A percentile compares a stretch with the other conserved stretches of the same genome.
These are phyloP conservation scores for Hyaloscypha bicolor DNA, from an alignment of 495 filamentous ascomycete genomes.

Conservation along the genomic window DNA sequence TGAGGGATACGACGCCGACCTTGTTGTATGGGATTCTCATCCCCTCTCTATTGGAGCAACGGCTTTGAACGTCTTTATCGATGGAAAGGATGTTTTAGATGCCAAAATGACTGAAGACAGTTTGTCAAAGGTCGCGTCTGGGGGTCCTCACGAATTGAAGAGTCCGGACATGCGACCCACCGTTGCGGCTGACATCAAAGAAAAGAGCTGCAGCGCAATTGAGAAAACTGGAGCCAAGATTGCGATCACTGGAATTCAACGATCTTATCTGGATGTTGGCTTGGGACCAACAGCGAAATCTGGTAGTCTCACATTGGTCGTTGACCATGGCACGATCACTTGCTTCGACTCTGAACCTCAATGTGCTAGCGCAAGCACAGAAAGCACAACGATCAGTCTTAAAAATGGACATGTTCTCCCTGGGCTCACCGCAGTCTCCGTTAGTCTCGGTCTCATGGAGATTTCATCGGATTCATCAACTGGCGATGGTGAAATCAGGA, in stretches of 20 bases:
- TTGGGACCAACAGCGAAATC: not conserved
- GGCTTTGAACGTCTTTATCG: slow-evolving; percentile 66
- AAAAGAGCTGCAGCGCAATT: slow-evolving; percentile 21
- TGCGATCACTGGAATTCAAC: slow-evolving; percentile 50
- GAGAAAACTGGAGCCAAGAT: slow-evolving; percentile 37
- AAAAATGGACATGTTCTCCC: slow-evolving; percentile 57
- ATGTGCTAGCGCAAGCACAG: slow-evolving; percentile 33
- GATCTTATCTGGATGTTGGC: slow-evolving; percentile 38
- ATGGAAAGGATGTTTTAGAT: slow-evolving; percentile 57
- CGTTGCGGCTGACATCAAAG: slow-evolving; percentile 33
- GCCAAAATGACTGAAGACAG: slow-evolving; percentile 45
- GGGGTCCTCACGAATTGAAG: slow-evolving; percentile 25
- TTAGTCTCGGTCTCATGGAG: slow-evolving; percentile 55
- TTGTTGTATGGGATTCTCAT: slow-evolving; percentile 69
- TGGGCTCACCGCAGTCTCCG: slow-evolving; percentile 56
- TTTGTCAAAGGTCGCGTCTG: slow-evolving; percentile 31
- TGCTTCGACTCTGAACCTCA: slow-evolving; percentile 49
- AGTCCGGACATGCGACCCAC: slow-evolving; percentile 36
- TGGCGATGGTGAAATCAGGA: slow-evolving; percentile 40
- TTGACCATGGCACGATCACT: slow-evolving; percentile 49
- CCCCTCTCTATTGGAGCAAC: slow-evolving; percentile 62
- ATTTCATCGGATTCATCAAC: slow-evolving; percentile 55
- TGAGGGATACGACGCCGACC: slow-evolving; percentile 64
- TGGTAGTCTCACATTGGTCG: slow-evolving; percentile 40
- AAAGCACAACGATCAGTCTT: slow-evolving; percentile 44